Percentiles rank a stretch among this genome's conserved stretches.
These are phyloP conservation scores for Asterionellopsis glacialis DNA, from an alignment of 108 stramenopile genomes.

Conservation along the genomic window DNA sequence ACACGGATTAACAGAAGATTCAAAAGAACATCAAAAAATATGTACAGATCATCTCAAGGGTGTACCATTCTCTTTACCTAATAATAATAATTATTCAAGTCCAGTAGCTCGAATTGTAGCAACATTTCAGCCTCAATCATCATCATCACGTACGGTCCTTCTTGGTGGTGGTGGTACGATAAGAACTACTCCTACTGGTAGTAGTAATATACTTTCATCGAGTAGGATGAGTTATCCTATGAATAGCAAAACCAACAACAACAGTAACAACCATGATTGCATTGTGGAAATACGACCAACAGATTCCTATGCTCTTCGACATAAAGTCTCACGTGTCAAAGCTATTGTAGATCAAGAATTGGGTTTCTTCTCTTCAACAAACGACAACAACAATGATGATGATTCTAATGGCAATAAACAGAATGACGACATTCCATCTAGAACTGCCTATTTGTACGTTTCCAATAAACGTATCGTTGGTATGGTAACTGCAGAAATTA, in stretches of 20 bases:
- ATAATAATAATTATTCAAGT: too few relatives aligned
- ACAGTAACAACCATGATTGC: too few relatives aligned
- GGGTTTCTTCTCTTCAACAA: conserved; percentile 32
- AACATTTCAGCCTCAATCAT: neutral
- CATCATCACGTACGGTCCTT: neutral
- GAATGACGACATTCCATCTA: conserved; percentile 1
- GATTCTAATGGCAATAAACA: too few relatives aligned
- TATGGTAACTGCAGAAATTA: conserved; percentile 37
- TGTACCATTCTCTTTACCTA: conserved; percentile 39
- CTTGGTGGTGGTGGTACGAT: neutral
- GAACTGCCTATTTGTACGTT: conserved; percentile 56
- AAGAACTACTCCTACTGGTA: conserved; percentile 10
- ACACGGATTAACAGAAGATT: conserved; percentile 65
- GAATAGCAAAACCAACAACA: too few relatives aligned
- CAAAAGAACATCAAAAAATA: conserved; percentile 36
- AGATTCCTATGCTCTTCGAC: conserved; percentile 27
- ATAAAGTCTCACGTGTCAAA: conserved; percentile 42
- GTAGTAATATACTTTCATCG: conserved; percentile 13
- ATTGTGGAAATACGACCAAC: conserved; percentile 42
- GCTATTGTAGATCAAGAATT: conserved; percentile 54
- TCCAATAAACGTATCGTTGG: conserved; percentile 61
- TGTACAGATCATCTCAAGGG: conserved; percentile 55
- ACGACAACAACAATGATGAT: too few relatives aligned
- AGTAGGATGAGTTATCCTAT: too few relatives aligned
- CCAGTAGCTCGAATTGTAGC: neutral